Evolutionary conservation across 2,329 filamentous ascomycete genomes (phyloP).

Genomic region (Thelonectria olida): DNA sequence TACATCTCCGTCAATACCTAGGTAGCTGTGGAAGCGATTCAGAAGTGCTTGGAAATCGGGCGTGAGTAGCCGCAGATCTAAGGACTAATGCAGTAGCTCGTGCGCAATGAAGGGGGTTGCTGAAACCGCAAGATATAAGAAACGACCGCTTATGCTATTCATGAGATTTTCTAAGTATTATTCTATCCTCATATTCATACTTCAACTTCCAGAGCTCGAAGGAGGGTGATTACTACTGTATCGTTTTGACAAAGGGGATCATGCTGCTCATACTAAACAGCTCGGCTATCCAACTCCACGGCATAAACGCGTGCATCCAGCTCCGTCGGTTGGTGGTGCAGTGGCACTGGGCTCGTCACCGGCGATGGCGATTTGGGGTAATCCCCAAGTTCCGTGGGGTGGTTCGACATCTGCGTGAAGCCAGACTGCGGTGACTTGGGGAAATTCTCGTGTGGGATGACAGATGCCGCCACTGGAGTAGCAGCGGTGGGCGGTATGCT

Average conservation of each 20-base stretch:
- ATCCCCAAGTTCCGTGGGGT: neutral
- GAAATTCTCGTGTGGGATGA: neutral
- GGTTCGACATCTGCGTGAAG: neutral
- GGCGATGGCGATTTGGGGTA: neutral
- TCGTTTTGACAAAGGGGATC: neutral
- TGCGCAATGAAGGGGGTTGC: no score
- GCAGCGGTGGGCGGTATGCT: neutral
- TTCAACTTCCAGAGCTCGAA: neutral
- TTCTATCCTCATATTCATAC: neutral
- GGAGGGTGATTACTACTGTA: neutral
- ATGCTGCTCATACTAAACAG: neutral
- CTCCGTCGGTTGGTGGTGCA: neutral
- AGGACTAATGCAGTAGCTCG: no score
- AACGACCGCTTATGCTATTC: neutral
- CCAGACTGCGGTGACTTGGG: neutral
- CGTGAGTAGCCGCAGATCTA: no score
- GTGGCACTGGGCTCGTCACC: neutral
- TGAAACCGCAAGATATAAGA: no score
- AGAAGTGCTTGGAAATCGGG: no score
- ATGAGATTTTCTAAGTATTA: neutral
- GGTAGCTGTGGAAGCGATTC: no score
- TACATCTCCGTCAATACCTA: no score
- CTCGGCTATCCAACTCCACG: slow-evolving; percentile 7
- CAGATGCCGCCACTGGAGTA: no score
- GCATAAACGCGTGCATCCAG: neutral